Evolutionary conservation across 768 basidiomycete species (phyloP), one percentile per base, ranked within the genome.

Genomic region (Mycena olivaceomarginata): DNA sequence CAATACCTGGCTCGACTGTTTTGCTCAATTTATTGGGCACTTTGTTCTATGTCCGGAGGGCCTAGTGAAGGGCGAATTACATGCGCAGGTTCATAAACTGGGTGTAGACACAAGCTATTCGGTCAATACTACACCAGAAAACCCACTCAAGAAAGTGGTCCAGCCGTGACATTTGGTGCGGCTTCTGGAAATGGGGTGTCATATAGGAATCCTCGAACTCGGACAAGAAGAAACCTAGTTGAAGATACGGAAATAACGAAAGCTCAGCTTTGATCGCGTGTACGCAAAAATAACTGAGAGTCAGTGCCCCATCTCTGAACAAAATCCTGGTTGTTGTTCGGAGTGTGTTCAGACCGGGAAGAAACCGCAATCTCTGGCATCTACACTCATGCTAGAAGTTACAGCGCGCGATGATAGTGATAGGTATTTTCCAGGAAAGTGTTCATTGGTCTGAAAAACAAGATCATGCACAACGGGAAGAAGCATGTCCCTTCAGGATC

Each of bases 151-250:
- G 60, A 63, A 63, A 41, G 60, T 63, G 60, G 60, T 41, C 60
- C 60, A 63, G 39, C 60, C 7, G 39, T 63, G 60, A 63, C 60
- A 63, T 40, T 63, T 63, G 60, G 60, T 63, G 60, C 60, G 60
- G 60, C 60, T 63, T 63, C 60, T 40, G 60, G 60, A 40, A 63
- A 63, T 63, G 60, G 37, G 59, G 59, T 60, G 31, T 39, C 59
- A 16, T 39, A 60, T 60, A 25, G 59, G 60, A 63, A 63, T 41
- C 39, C 39, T 63, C 39, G 39, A 63, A 63, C 39, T 63, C 60
- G 18, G 60, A 63, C 57, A 59, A 25, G 57, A 59, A 59, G 57
- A 59, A 59, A 59, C 22, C 57, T 59, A 51, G 7, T 51, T 20
- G 13, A 20, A 51, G 48, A 51, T 56, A 25, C 8, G 53, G 53